A percentile compares a stretch with the other conserved stretches of the same genome.
Conservation (phyloP, 2,329 filamentous ascomycete species). For the Phialemonium atrogriseum region DNA sequence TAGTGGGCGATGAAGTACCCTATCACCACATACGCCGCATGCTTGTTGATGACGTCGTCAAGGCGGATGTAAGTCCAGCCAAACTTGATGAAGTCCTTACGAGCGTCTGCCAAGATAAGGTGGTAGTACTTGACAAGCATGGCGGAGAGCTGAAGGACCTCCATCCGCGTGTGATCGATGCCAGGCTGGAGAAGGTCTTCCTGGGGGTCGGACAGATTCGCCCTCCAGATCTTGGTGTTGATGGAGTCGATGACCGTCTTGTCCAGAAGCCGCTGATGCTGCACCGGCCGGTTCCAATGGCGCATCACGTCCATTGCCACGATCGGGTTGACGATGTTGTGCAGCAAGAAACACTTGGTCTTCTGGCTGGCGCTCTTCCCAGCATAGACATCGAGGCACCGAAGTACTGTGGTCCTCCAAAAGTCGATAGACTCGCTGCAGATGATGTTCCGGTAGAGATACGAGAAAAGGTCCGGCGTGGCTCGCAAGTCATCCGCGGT, state of each 20-base stretch:
- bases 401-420: slow-evolving; percentile 72
- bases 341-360: slow-evolving; percentile 87
- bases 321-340: slow-evolving; percentile 90
- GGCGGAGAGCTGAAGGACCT: slow-evolving; percentile 88
- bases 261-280: slow-evolving; percentile 70
- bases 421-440: slow-evolving; percentile 78
- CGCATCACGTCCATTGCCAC: slow-evolving; percentile 93
- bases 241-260: slow-evolving; percentile 81
- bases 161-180: slow-evolving; percentile 93
- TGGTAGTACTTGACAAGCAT: slow-evolving; percentile 94
- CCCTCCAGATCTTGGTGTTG: slow-evolving; percentile 88
- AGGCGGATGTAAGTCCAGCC: slow-evolving; percentile 97
- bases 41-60: slow-evolving; percentile 99
- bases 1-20: slow-evolving; percentile 97
- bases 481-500: slow-evolving; percentile 75
- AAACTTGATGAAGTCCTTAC: slow-evolving; percentile 98
- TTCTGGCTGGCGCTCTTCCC: slow-evolving; percentile 72
- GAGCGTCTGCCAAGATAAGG: slow-evolving; percentile 75
- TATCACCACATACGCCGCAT: slow-evolving; percentile 93
- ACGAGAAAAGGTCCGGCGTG: slow-evolving; percentile 67
- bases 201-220: slow-evolving; percentile 69
- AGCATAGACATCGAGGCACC: slow-evolving; percentile 82
- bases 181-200: slow-evolving; percentile 80
- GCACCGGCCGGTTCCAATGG: slow-evolving; percentile 55
- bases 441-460: slow-evolving; percentile 81